Conservation (phyloP, 2,329 filamentous ascomycete species). For the Sporothrix schenckii region DNA sequence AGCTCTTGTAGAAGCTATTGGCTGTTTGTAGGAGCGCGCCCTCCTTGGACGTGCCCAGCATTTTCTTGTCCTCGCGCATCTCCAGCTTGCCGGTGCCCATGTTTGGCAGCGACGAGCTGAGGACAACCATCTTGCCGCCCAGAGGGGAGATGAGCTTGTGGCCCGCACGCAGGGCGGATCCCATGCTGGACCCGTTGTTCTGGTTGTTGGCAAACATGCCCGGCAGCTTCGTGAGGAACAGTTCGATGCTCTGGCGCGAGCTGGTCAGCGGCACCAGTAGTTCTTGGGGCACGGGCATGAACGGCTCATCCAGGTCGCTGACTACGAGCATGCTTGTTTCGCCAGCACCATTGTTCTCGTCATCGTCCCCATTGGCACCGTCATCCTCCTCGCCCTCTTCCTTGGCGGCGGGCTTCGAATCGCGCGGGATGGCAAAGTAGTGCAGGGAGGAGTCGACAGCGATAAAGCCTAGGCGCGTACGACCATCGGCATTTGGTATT, state of each 20-base stretch:
- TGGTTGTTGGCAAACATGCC: slow-evolving; percentile 97
- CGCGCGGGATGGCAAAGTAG: slow-evolving; percentile 83
- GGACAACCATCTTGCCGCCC: slow-evolving; percentile 90
- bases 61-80: slow-evolving; percentile 94
- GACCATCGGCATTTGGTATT: slow-evolving; percentile 95
- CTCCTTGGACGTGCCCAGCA: slow-evolving; percentile 92
- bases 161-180: slow-evolving; percentile 85
- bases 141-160: slow-evolving; percentile 95
- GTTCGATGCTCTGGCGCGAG: slow-evolving; percentile 87
- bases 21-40: slow-evolving; percentile 83
- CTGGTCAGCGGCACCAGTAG: slow-evolving; percentile 87
- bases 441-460: slow-evolving; percentile 93
- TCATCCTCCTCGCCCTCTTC: slow-evolving; percentile 42
- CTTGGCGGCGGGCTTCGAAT: slow-evolving; percentile 33
- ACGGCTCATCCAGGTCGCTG: slow-evolving; percentile 93
- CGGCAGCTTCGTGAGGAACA: slow-evolving; percentile 86
- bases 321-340: slow-evolving; percentile 92
- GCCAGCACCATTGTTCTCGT: slow-evolving; percentile 63
- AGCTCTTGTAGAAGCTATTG: slow-evolving; percentile 98
- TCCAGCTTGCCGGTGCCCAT: slow-evolving; percentile 86
- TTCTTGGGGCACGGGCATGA: slow-evolving; percentile 90
- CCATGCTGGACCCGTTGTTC: slow-evolving; percentile 89
- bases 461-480: slow-evolving; percentile 91
- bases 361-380: slow-evolving; percentile 56
- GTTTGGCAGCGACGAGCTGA: slow-evolving; percentile 88